Conservation (phyloP, 768 basidiomycete species). For the Scleroderma citrinum region DNA sequence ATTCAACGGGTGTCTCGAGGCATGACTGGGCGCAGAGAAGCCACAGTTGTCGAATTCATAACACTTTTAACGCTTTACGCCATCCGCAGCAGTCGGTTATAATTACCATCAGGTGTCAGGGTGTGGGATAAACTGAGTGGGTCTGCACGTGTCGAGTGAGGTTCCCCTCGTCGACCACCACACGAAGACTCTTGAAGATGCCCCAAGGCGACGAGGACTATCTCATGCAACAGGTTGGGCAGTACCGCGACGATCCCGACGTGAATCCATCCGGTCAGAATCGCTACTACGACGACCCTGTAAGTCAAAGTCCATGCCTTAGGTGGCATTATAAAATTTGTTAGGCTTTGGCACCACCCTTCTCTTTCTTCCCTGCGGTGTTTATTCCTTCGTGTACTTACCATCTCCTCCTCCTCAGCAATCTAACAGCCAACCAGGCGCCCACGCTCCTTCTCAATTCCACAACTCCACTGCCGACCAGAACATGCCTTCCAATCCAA, state of each 20-base stretch:
- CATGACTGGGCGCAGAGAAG: too few relatives aligned
- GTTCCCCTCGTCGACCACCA: not conserved
- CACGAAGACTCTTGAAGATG: conserved; percentile 7
- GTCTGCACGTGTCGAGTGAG: too few relatives aligned
- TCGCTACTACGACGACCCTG: conserved; percentile 24
- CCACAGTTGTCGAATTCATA: too few relatives aligned
- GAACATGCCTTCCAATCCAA: conserved; percentile 9
- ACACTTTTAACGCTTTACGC: too few relatives aligned
- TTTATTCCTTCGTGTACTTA: not conserved
- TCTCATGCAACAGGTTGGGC: conserved; percentile 20
- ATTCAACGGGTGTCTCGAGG: too few relatives aligned
- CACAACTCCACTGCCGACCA: conserved; percentile 13
- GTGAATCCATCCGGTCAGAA: conserved; percentile 14
- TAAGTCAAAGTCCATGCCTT: conserved; percentile 8
- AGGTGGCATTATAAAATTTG: conserved; percentile 5
- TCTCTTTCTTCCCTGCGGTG: not conserved
- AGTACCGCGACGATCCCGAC: conserved; percentile 17
- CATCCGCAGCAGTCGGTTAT: too few relatives aligned
- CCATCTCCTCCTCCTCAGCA: conserved; percentile 27
- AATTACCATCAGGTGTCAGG: too few relatives aligned
- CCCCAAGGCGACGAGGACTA: conserved; percentile 18
- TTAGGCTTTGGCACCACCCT: not conserved
- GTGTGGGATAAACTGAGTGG: too few relatives aligned
- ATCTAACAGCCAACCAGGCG: conserved; percentile 27
- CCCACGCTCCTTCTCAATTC: conserved; percentile 31